Base-by-base conservation (phyloP, 257 asterid genomes). In the Perilla frutescens region DNA sequence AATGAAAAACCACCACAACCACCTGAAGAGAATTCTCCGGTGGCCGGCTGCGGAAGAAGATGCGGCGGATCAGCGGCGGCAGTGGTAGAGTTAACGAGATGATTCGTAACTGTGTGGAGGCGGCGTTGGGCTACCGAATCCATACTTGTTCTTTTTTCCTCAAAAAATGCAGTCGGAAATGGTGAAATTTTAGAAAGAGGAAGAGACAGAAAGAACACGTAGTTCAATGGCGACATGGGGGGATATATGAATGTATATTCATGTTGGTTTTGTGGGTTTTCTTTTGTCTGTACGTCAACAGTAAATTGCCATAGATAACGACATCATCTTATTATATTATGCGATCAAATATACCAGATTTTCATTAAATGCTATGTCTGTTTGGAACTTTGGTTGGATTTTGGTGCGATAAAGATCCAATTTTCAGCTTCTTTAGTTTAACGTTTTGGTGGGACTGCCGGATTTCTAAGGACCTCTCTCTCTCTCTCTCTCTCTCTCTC, bases 11-110 rank as follows among this genome's bases (percentile, higher is more conserved):
- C 8, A 14, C 3, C 37, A 4, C 6, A 8, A 11, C 2, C 60
- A 83, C 90, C 88, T 9, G 72, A 43, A 66, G 63, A 61, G 59
- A 82, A 85, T 55, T 84, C 85, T 4, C 80, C 88, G 81, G 81
- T 66, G 66, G 86, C 48, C 44, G 80, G 68, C 34, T 56, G 81
- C 9, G 49, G 71, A 8, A 45, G 60, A 76, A 87, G 82, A 76
- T 64, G 15, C 39, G 77, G 81, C 14, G 66, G 81, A 57, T 62
- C 70, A 9, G 10, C 67, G 70, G 70, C 45, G 78, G 80, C n/a
- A 20, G 26, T 1, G 76, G 81, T 62, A 31, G 65, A 63, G 50
- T 15, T 36, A 29, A 63, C 53, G 53, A 88, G 76, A 63, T 88
- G 93, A 51, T 72, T 80, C 45, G 48, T 66, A 65, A 86, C 51